Percentiles rank a stretch among this genome's conserved stretches.
phyloP scores from a whole-genome alignment of 768 basidiomycete genomes.

The Pleurotus tuber-regium region DNA sequence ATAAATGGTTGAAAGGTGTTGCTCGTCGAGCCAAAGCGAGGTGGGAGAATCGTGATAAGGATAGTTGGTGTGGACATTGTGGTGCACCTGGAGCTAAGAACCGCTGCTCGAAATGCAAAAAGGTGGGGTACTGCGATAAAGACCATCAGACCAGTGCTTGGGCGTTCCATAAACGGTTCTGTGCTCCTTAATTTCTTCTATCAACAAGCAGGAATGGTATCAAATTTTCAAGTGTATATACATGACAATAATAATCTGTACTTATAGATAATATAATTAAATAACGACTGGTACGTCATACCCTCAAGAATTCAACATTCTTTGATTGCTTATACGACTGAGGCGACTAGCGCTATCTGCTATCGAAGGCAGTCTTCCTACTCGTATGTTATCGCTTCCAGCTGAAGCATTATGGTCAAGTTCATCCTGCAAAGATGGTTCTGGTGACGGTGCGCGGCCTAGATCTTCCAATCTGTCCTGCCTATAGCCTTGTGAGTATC shows the following conservation, averaged over 20 bases:
- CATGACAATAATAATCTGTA: too few species aligned
- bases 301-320: too few species aligned
- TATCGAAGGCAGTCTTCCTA: background rate
- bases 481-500: too few species aligned
- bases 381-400: background rate
- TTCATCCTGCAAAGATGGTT: too few species aligned
- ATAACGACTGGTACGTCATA: too few species aligned
- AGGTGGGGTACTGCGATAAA: conserved; percentile 14
- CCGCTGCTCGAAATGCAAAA: conserved; percentile 14
- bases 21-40: conserved; percentile 16
- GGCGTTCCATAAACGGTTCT: conserved; percentile 16
- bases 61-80: conserved; percentile 20
- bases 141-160: conserved; percentile 18
- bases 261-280: too few species aligned
- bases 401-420: too few species aligned
- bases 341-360: too few species aligned
- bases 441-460: too few species aligned
- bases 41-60: conserved; percentile 8
- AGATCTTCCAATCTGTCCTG: background rate
- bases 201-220: too few species aligned
- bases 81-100: conserved; percentile 12
- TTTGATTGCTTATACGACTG: too few species aligned
- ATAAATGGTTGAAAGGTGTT: conserved; percentile 14
- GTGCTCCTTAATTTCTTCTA: background rate
- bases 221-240: too few species aligned